phyloP scores from a whole-genome alignment of 2,329 filamentous ascomycete genomes.

The Orbilia brochopaga region DNA sequence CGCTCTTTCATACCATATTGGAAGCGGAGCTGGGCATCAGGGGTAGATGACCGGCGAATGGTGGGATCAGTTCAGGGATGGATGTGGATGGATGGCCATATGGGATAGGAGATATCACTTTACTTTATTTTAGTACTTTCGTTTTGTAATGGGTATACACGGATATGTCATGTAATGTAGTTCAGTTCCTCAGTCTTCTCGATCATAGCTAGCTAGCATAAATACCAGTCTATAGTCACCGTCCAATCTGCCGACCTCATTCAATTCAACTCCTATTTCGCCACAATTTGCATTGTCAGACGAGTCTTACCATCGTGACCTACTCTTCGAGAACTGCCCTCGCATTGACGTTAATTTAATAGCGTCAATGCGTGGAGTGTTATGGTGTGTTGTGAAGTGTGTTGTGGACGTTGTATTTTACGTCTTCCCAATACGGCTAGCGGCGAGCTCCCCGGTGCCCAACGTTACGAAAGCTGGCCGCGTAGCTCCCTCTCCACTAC shows the following conservation, averaged over 20 bases:
- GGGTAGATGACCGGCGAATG: background rate
- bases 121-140: background rate
- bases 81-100: no score
- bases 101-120: no score
- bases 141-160: conserved; percentile 4
- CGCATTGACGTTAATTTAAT: background rate
- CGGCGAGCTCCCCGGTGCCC: conserved; percentile 31
- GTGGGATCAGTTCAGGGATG: no score
- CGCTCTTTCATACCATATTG: no score
- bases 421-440: conserved; percentile 21
- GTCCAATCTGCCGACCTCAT: background rate
- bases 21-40: background rate
- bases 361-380: background rate
- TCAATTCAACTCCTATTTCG: no score
- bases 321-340: background rate
- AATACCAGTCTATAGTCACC: background rate
- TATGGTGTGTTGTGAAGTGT: conserved; percentile 1
- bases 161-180: conserved; percentile 8
- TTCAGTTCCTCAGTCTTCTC: background rate
- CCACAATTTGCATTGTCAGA: no score
- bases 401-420: conserved; percentile 41
- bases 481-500: conserved; percentile 43
- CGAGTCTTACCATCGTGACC: no score
- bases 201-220: conserved; percentile 4
- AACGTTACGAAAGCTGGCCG: conserved; percentile 51